Evolutionary conservation across 139 green algal species (phyloP).

Genomic region (Limnomonas spitsbergensis): DNA sequence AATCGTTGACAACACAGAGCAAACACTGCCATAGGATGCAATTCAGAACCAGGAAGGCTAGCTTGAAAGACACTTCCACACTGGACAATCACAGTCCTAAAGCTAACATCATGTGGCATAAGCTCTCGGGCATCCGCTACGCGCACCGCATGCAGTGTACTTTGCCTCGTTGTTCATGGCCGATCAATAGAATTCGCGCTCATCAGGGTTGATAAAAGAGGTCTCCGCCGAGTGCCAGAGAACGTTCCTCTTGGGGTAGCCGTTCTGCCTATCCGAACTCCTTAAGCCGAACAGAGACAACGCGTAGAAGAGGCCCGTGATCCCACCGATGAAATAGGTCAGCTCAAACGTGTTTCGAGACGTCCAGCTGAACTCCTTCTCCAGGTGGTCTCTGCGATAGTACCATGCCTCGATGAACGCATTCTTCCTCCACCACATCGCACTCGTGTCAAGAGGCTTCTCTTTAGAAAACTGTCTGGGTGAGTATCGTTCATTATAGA

Average conservation of each 20-base stretch:
- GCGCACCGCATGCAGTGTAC: no score
- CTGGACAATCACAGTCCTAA: no score
- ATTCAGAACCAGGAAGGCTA: no score
- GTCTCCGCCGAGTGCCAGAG: slow-evolving; percentile 19
- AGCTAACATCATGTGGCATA: no score
- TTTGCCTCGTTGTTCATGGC: no score
- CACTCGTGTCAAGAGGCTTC: slow-evolving; percentile 28
- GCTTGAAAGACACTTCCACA: no score
- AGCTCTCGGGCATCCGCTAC: no score
- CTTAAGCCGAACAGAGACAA: slow-evolving; percentile 26
- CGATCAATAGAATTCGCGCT: slow-evolving; percentile 46
- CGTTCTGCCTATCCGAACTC: slow-evolving; percentile 17
- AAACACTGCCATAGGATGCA: no score
- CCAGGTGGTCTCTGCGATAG: slow-evolving; percentile 28
- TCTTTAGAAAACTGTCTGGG: slow-evolving; percentile 23
- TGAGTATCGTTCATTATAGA: slow-evolving; percentile 16
- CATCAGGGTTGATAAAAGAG: slow-evolving; percentile 19
- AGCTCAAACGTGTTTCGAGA: slow-evolving; percentile 33
- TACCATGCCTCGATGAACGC: slow-evolving; percentile 38
- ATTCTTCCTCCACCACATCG: slow-evolving; percentile 30
- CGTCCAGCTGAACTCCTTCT: slow-evolving; percentile 38
- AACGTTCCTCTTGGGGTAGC: slow-evolving; percentile 23
- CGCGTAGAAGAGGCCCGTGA: slow-evolving; percentile 20
- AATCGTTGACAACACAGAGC: no score
- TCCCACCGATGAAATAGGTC: slow-evolving; percentile 21